Evolutionary conservation across 345 rosid species (phyloP), one percentile per base, ranked within the genome.

Genomic region (Hypericum androsaemum): DNA sequence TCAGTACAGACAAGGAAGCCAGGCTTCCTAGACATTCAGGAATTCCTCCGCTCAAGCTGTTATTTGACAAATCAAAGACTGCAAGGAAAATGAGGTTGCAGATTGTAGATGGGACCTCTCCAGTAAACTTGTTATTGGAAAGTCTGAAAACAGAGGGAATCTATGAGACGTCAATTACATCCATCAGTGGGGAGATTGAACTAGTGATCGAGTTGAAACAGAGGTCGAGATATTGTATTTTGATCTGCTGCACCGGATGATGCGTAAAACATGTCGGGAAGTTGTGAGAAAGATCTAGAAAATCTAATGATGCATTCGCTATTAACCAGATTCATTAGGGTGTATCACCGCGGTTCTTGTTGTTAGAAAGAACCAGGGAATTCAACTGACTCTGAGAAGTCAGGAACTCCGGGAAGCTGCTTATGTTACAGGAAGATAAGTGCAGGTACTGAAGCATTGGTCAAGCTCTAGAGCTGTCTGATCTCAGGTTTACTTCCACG

Each of bases 21-120:
- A 39, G 64, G 32, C 41, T 56, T 14, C 37, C 63, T 0, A 71
- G 43, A 42, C 76, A 71, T 6, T 35, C 40, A 10, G 72, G 76
- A 43, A 71, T 56, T 0, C 7, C 12, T 15, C 69, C 62, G 0
- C 0, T 15, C 51, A 71, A 48, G 43, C 36, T 14, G 10, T 63
- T 63, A 8, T 12, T 9, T 3, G 67, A 13, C 17, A 72, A 16
- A 8, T 50, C 54, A 17, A 72, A 12, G 22, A 57, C 5, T 1
- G n/a, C 0, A 0, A 60, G 54, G 10, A 0, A 14, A 4, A 4
- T 14, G 14, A 37, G 13, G 36, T 2, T 47, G 46, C 66, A 61
- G 37, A 66, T 13, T 0, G 1, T 53, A 0, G 39, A 0, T 11
- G 67, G 63, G 3, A 67, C 6, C 3, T 53, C 17, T 41, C 71